Conservation (phyloP, 169 alveolate species). For the Cryptosporidium baileyi region DNA sequence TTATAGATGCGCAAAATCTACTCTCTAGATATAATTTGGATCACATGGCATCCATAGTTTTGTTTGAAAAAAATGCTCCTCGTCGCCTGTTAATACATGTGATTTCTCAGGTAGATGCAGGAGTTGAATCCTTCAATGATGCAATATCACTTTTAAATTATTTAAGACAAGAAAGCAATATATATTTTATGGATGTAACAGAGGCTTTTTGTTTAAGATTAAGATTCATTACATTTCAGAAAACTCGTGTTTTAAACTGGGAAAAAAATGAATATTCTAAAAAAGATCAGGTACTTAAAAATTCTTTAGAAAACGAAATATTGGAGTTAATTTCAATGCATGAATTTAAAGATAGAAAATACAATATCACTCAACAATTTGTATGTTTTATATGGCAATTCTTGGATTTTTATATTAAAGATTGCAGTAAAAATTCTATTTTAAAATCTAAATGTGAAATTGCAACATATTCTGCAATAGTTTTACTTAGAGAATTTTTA, state of each 20-base stretch:
- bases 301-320: conserved; percentile 11
- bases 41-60: conserved; percentile 41
- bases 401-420: not conserved
- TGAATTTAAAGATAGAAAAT: not conserved
- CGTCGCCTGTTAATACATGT: conserved; percentile 28
- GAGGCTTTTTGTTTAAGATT: conserved; percentile 51
- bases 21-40: conserved; percentile 61
- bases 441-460: conserved; percentile 14
- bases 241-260: not conserved
- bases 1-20: conserved; percentile 59
- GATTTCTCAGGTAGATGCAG: conserved; percentile 37
- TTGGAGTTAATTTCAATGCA: not conserved
- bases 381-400: conserved; percentile 64
- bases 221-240: conserved; percentile 22
- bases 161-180: conserved; percentile 8
- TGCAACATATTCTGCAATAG: conserved; percentile 50
- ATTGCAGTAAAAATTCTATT: not conserved
- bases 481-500: conserved; percentile 29
- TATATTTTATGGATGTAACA: conserved; percentile 12
- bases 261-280: not conserved
- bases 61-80: conserved; percentile 62
- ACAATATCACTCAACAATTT: conserved; percentile 27
- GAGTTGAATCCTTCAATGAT: conserved; percentile 58
- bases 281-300: not conserved
- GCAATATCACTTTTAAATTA: conserved; percentile 9